These are phyloP conservation scores for Exidia glandulosa DNA, from an alignment of 768 basidiomycete species.

Conservation along the genomic window DNA sequence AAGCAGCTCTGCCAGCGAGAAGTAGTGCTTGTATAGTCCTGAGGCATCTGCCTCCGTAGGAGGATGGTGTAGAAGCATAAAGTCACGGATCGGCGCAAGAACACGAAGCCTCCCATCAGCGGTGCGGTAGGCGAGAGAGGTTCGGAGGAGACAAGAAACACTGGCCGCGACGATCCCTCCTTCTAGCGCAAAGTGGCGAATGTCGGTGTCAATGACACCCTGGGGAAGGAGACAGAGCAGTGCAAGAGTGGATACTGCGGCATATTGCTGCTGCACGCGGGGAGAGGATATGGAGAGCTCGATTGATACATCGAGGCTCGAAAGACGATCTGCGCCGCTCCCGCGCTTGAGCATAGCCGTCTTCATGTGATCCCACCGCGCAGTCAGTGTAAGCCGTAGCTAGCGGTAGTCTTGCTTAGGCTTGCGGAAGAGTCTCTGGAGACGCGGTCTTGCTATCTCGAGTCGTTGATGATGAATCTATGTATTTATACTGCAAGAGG, in stretches of 20 bases:
- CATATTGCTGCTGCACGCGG: not conserved
- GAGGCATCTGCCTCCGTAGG: not conserved
- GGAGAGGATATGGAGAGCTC: not conserved
- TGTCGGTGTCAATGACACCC: slow-evolving; percentile 7
- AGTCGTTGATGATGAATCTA: no score
- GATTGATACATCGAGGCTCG: not conserved
- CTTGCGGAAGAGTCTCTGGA: no score
- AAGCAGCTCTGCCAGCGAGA: not conserved
- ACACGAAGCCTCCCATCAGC: not conserved
- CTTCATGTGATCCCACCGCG: not conserved
- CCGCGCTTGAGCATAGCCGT: not conserved
- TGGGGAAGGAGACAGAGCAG: not conserved
- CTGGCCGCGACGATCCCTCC: not conserved
- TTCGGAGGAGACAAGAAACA: not conserved
- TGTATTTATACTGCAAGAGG: no score
- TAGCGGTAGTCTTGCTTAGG: no score
- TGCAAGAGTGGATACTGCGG: not conserved
- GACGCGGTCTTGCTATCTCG: no score
- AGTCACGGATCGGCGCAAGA: not conserved
- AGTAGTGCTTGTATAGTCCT: not conserved
- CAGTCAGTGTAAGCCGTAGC: not conserved
- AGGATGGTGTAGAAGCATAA: not conserved
- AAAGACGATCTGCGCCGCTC: not conserved
- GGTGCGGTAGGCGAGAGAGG: not conserved
- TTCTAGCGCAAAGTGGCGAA: slow-evolving; percentile 3